A percentile compares a stretch with the other conserved stretches of the same genome.
These are phyloP conservation scores for Diaporthe sp. DNA, from an alignment of 2,329 filamentous ascomycete genomes.

Conservation along the genomic window DNA sequence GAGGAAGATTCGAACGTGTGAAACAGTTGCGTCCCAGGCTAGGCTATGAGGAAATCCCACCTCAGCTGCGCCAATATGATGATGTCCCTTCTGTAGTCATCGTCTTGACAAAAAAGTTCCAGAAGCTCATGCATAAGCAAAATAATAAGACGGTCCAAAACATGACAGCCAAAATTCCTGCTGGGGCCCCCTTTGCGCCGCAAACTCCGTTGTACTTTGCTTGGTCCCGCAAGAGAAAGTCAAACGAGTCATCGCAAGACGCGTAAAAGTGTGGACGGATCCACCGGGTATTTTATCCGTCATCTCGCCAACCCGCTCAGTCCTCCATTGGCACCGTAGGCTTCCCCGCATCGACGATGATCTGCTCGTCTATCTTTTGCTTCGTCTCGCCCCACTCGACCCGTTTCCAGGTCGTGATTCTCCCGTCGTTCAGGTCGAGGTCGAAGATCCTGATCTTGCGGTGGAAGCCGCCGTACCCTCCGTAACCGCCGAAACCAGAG, in stretches of 20 bases:
- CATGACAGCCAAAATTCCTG: neutral
- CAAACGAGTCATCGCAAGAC: conserved; percentile 24
- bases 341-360: conserved; percentile 75
- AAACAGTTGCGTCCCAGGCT: neutral
- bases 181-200: conserved; percentile 19
- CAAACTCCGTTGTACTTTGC: conserved; percentile 36
- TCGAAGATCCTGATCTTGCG: conserved; percentile 91
- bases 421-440: conserved; percentile 90
- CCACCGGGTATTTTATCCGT: neutral
- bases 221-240: conserved; percentile 33
- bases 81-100: conserved; percentile 4
- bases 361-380: conserved; percentile 71
- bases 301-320: conserved; percentile 17
- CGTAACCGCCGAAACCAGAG: conserved; percentile 94
- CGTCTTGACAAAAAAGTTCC: conserved; percentile 1
- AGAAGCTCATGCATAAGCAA: conserved; percentile 28
- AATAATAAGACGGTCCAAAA: conserved; percentile 3
- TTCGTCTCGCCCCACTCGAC: conserved; percentile 76
- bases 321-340: conserved; percentile 52
- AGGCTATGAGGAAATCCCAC: neutral
- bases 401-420: conserved; percentile 93
- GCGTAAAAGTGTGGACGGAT: conserved; percentile 1
- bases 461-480: conserved; percentile 88
- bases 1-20: neutral
- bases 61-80: conserved; percentile 9